Base-by-base conservation (phyloP, 768 basidiomycete genomes). In the Serpula lacrymans region DNA sequence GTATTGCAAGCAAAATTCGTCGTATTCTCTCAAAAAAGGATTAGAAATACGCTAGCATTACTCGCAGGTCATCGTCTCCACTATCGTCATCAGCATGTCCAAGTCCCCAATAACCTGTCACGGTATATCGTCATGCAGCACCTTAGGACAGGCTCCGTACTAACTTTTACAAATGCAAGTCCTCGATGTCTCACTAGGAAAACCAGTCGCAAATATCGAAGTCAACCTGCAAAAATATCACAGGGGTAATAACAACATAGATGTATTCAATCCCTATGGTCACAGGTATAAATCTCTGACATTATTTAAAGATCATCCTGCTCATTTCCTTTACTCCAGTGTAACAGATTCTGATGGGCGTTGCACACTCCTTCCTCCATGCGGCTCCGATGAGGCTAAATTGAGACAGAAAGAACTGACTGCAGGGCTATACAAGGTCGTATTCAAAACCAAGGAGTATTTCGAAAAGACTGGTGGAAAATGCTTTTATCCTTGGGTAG, bases 31-130 rank as follows among this genome's bases (percentile, higher is more conserved):
- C n/a, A n/a, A n/a, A n/a, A n/a, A n/a, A n/a, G n/a, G n/a, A n/a
- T n/a, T n/a, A n/a, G n/a, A 29, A 29, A 14, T 29, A 29, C 10
- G 10, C 14, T 29, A 14, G 28, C 28, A 29, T 14, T 10, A 10
- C n/a, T n/a, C n/a, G n/a, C n/a, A n/a, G n/a, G n/a, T n/a, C n/a
- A n/a, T n/a, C n/a, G n/a, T n/a, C n/a, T n/a, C n/a, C n/a, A n/a
- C n/a, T 17, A n/a, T 16, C n/a, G 25, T 37, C 16, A 11, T 10
- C 17, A 32, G 45, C 30, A 75, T 68, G 68, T 63, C 71, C 30
- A 82, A 76, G 54, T 90, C 92, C 4, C 88, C 89, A 2, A 88
- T 96, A 46, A 96, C 93, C 26, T 95, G 93, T 60, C 93, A 96
- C 45, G 84, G 92, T 89, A 16, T 25, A 13, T 25, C 34, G 34